These are phyloP conservation scores for Piromyces finnis DNA, from an alignment of 192 early-diverging fungal species.

Conservation along the genomic window DNA sequence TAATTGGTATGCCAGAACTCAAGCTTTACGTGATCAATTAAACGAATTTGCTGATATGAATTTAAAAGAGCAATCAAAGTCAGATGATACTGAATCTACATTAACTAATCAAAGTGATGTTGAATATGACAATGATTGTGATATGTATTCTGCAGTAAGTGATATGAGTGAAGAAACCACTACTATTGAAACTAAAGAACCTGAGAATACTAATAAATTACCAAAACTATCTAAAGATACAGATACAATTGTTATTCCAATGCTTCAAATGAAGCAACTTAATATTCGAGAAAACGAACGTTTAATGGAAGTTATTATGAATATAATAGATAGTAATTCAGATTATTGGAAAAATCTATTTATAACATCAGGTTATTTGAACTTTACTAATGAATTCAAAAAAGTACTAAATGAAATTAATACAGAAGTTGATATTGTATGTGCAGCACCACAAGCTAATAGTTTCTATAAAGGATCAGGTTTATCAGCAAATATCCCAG, in stretches of 20 bases:
- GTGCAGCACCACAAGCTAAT: constrained; percentile 84
- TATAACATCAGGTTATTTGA: constrained; percentile 87
- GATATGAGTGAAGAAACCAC: no score
- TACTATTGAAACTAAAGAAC: background rate
- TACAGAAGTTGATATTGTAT: constrained; percentile 50
- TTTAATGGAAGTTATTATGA: constrained; percentile 42
- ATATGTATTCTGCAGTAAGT: no score
- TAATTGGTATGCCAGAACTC: background rate
- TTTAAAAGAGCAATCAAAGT: background rate
- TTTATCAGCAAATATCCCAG: constrained; percentile 69
- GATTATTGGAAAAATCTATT: constrained; percentile 30
- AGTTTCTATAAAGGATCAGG: constrained; percentile 77
- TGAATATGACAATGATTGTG: no score
- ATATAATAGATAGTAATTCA: constrained; percentile 13
- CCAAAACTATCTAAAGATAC: background rate
- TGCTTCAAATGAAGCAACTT: constrained; percentile 73
- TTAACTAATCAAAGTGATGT: background rate
- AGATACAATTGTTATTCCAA: constrained; percentile 60
- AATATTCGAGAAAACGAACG: constrained; percentile 61
- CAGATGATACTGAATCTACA: background rate
- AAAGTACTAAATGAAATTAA: constrained; percentile 31
- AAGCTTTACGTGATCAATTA: background rate
- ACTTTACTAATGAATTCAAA: constrained; percentile 58
- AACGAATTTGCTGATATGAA: background rate
- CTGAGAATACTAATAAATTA: background rate